Conservation (phyloP, 139 green algal species). For the Astrephomene gubernaculifera region DNA sequence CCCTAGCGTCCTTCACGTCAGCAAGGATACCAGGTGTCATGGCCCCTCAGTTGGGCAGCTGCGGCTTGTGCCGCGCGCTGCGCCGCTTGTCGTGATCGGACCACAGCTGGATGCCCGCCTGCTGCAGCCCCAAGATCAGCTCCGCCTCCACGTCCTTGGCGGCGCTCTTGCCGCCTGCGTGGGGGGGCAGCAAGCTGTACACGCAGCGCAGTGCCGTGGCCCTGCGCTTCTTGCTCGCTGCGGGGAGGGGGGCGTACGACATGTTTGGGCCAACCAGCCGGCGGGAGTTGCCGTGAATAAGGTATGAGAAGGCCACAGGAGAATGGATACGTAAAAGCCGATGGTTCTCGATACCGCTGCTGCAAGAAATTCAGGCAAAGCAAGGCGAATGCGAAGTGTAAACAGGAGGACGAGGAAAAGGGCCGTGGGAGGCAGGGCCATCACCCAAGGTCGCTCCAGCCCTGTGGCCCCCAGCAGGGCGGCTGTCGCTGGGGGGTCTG, state of each 20-base stretch:
- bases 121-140: conserved; percentile 1
- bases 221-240: not conserved
- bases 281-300: too few species aligned
- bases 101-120: not conserved
- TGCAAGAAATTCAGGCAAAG: too few species aligned
- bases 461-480: not conserved
- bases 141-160: conserved; percentile 30
- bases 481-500: not conserved
- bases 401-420: too few species aligned
- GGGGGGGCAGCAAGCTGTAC: not conserved
- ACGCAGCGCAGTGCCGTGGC: not conserved
- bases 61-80: not conserved
- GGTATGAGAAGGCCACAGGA: too few species aligned
- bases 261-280: not conserved
- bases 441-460: too few species aligned
- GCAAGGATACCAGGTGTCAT: too few species aligned
- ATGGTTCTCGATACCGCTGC: too few species aligned
- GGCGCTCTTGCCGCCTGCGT: conserved; percentile 18
- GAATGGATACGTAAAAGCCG: too few species aligned
- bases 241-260: not conserved
- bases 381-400: too few species aligned
- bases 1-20: too few species aligned
- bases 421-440: too few species aligned
- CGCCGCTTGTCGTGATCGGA: conserved; percentile 15
- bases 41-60: too few species aligned